phyloP scores from a whole-genome alignment of 805 yeast genomes.

The Candida fluviatilis region DNA sequence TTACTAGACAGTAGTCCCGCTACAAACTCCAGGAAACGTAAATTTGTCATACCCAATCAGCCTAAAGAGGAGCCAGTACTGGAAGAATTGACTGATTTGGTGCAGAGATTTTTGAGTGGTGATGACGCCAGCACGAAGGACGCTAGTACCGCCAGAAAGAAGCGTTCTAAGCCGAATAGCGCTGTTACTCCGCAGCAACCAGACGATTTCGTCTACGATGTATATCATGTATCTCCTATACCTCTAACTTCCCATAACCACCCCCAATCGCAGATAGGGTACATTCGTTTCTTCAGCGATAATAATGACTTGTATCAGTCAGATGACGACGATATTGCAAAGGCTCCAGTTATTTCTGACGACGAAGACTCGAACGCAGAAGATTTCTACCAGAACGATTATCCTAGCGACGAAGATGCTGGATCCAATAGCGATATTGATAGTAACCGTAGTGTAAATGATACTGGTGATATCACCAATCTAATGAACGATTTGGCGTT shows the following conservation, averaged over 20 bases:
- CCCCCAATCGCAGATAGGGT: slow-evolving; percentile 47
- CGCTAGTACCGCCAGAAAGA: slow-evolving; percentile 9
- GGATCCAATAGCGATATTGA: slow-evolving; percentile 15
- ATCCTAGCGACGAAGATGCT: slow-evolving; percentile 90
- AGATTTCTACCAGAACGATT: slow-evolving; percentile 86
- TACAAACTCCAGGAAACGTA: slow-evolving; percentile 5
- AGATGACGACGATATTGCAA: slow-evolving; percentile 34
- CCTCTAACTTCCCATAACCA: slow-evolving; percentile 46
- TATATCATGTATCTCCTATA: slow-evolving; percentile 44
- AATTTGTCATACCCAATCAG: slow-evolving; percentile 32
- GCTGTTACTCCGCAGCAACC: slow-evolving; percentile 1
- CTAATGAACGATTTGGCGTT: slow-evolving; percentile 16
- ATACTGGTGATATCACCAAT: slow-evolving; percentile 11
- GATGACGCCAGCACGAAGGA: neutral
- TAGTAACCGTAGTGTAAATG: neutral
- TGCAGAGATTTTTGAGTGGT: slow-evolving; percentile 49
- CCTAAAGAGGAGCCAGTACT: slow-evolving; percentile 42
- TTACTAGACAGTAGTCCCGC: slow-evolving; percentile 3
- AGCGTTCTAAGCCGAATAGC: slow-evolving; percentile 7
- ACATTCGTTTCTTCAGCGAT: slow-evolving; percentile 54
- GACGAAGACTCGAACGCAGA: slow-evolving; percentile 91
- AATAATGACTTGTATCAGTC: slow-evolving; percentile 36
- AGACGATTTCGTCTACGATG: slow-evolving; percentile 80
- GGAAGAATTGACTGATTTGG: slow-evolving; percentile 70
- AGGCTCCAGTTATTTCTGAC: slow-evolving; percentile 41